Conservation (phyloP, 106 monocot genomes). For the Vanilla planifolia region DNA sequence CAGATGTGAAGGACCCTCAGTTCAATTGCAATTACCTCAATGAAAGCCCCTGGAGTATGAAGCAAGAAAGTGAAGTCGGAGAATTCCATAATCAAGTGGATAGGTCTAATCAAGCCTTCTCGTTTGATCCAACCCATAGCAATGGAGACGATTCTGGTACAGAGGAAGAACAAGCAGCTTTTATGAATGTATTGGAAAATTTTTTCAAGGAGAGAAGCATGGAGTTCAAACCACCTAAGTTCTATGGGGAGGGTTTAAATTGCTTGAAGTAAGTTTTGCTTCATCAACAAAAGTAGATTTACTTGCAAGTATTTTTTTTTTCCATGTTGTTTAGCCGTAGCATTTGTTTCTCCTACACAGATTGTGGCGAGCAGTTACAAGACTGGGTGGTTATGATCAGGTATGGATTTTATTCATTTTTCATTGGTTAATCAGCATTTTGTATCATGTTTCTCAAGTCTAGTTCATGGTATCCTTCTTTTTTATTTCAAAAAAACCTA, state of each 20-base stretch:
- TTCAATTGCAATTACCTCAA: constrained; percentile 9
- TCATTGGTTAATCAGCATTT: constrained; percentile 1
- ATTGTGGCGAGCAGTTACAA: constrained; percentile 87
- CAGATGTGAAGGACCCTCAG: constrained; percentile 15
- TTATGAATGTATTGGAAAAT: constrained; percentile 86
- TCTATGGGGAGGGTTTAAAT: constrained; percentile 91
- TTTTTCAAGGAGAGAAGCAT: constrained; percentile 69
- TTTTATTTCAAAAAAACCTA: neutral
- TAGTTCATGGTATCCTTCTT: neutral
- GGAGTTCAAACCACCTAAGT: constrained; percentile 95
- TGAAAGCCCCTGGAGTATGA: constrained; percentile 23
- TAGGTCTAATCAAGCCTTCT: constrained; percentile 16
- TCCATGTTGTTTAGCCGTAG: constrained; percentile 1
- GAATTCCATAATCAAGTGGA: constrained; percentile 17
- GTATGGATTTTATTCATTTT: constrained; percentile 22
- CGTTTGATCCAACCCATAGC: constrained; percentile 29
- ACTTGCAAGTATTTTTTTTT: neutral
- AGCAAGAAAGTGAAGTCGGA: constrained; percentile 23
- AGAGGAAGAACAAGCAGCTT: constrained; percentile 82
- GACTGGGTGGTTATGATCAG: constrained; percentile 90
- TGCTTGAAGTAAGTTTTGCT: constrained; percentile 72
- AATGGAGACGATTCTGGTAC: constrained; percentile 86
- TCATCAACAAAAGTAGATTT: neutral
- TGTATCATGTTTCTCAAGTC: neutral
- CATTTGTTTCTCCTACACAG: constrained; percentile 24